Percentiles rank a stretch among this genome's conserved stretches.
Evolutionary conservation across 106 monocot genomes (phyloP).

Genomic region (Xerophyta viscosa): DNA sequence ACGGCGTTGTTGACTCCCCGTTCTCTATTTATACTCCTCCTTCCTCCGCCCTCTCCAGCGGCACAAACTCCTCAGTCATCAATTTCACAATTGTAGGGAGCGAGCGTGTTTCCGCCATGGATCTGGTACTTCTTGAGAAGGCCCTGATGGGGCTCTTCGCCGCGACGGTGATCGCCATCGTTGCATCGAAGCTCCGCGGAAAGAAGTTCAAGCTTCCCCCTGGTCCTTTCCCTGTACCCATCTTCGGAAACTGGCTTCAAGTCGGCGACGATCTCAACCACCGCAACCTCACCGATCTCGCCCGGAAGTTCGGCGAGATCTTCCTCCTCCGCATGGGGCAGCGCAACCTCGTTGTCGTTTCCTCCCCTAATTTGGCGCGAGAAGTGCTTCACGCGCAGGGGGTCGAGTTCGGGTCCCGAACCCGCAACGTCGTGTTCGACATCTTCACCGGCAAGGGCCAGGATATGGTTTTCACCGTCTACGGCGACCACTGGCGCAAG

Average conservation of each 20-base stretch:
- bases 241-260: conserved; percentile 83
- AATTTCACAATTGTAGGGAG: too few relatives aligned
- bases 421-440: conserved; percentile 80
- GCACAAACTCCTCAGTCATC: too few relatives aligned
- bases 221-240: conserved; percentile 48
- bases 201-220: conserved; percentile 66
- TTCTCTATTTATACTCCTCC: too few relatives aligned
- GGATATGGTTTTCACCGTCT: conserved; percentile 92
- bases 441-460: conserved; percentile 82
- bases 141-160: conserved; percentile 65
- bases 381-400: conserved; percentile 79
- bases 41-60: too few relatives aligned
- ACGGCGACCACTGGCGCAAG: conserved; percentile 86
- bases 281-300: conserved; percentile 44
- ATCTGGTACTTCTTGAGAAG: conserved; percentile 61
- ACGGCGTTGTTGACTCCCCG: too few relatives aligned
- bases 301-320: conserved; percentile 52
- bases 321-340: conserved; percentile 68
- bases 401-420: conserved; percentile 80
- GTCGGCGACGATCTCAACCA: conserved; percentile 79
- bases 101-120: conserved; percentile 48
- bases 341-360: conserved; percentile 66
- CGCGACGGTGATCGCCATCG: conserved; percentile 44
- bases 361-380: conserved; percentile 56
- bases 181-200: conserved; percentile 51